A percentile compares a stretch with the other conserved stretches of the same genome.
Conservation (phyloP, 106 monocot genomes). For the Cymbidium sinense region DNA sequence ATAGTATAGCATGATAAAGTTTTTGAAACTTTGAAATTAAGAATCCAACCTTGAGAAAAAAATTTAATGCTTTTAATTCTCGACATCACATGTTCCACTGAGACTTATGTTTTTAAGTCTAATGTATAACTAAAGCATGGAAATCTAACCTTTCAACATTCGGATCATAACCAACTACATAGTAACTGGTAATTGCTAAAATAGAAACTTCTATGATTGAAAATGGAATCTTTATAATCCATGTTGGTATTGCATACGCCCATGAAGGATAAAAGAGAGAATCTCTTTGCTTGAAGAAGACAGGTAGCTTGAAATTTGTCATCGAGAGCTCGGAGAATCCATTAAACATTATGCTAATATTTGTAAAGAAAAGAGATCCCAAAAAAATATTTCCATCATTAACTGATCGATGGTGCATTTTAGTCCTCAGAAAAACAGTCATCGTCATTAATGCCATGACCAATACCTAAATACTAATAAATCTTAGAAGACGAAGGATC, state of each 20-base stretch:
- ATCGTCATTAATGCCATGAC: constrained; percentile 25
- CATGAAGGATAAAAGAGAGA: constrained; percentile 45
- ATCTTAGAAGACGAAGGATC: not conserved
- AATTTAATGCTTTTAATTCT: too few relatives aligned
- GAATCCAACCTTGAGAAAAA: too few relatives aligned
- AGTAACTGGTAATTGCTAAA: constrained; percentile 26
- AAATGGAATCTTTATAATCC: constrained; percentile 51
- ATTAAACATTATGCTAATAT: constrained; percentile 31
- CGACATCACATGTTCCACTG: too few relatives aligned
- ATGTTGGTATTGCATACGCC: constrained; percentile 37
- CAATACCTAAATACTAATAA: constrained; percentile 18
- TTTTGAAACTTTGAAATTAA: too few relatives aligned
- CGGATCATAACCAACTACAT: constrained; percentile 44
- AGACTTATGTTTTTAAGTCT: not conserved
- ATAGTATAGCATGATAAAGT: too few relatives aligned
- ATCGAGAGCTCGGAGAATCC: constrained; percentile 35
- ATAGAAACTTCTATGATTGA: constrained; percentile 25
- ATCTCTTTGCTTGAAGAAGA: constrained; percentile 58
- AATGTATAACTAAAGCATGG: not conserved
- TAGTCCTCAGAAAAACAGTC: constrained; percentile 38
- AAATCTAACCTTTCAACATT: constrained; percentile 29
- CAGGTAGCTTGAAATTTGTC: constrained; percentile 35
- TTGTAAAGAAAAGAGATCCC: constrained; percentile 37
- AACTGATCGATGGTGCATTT: constrained; percentile 30
- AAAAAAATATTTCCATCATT: constrained; percentile 27